Conservation (phyloP, 106 monocot species). For the Iris macrosiphon region DNA sequence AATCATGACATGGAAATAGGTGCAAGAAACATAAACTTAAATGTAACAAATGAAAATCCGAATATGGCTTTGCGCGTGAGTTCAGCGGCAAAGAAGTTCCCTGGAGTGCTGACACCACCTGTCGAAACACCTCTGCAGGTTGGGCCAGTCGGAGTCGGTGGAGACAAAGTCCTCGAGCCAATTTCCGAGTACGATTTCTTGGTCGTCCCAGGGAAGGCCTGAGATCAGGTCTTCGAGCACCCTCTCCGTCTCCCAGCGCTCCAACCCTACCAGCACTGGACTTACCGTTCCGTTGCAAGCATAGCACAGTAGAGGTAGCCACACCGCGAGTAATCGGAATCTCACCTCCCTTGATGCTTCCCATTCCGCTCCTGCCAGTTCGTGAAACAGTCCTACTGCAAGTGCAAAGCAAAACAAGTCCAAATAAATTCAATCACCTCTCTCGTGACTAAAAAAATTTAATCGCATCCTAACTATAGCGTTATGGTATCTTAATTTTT, state of each 20-base stretch:
- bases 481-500: no score
- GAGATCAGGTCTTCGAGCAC: constrained; percentile 29
- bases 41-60: no score
- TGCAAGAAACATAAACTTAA: no score
- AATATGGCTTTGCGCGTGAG: no score
- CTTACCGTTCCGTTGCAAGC: constrained; percentile 31
- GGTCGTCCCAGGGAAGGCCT: constrained; percentile 34
- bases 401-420: not conserved
- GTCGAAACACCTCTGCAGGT: constrained; percentile 36
- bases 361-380: constrained; percentile 31
- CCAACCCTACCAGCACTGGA: constrained; percentile 32
- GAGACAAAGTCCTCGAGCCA: constrained; percentile 48
- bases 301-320: constrained; percentile 50
- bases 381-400: constrained; percentile 27
- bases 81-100: constrained; percentile 16
- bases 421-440: not conserved
- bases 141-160: constrained; percentile 46
- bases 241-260: constrained; percentile 33
- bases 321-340: constrained; percentile 35
- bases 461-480: no score
- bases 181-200: constrained; percentile 36
- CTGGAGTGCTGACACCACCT: constrained; percentile 34
- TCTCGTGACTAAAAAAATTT: not conserved
- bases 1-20: no score
- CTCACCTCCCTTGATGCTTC: constrained; percentile 33